Percentiles rank a stretch among this genome's conserved stretches.
phyloP scores from a whole-genome alignment of 2,329 filamentous ascomycete species.

The Madurella mycetomatis region DNA sequence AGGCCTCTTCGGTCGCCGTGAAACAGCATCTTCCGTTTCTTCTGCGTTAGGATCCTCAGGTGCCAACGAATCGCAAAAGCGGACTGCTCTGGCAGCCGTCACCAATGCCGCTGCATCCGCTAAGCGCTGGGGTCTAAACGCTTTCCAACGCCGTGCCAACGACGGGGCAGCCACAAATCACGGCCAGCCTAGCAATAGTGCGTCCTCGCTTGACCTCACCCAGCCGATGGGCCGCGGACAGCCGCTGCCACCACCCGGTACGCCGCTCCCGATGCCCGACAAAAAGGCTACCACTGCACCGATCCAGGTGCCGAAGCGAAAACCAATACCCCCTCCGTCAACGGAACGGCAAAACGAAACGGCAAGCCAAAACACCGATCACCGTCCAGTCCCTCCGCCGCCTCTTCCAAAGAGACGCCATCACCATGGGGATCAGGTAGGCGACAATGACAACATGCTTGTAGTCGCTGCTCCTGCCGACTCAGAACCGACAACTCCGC shows the following conservation, averaged over 20 bases:
- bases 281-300: slow-evolving; percentile 55
- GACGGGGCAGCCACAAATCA: slow-evolving; percentile 32
- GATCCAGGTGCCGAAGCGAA: slow-evolving; percentile 59
- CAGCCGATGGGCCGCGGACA: slow-evolving; percentile 80
- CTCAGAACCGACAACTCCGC: slow-evolving; percentile 54
- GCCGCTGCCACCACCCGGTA: slow-evolving; percentile 75
- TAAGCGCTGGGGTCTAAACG: slow-evolving; percentile 56
- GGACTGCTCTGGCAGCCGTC: slow-evolving; percentile 50
- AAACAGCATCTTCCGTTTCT: slow-evolving; percentile 15
- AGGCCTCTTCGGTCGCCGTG: slow-evolving; percentile 24
- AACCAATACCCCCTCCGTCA: slow-evolving; percentile 48
- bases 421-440: slow-evolving; percentile 30
- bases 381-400: slow-evolving; percentile 34
- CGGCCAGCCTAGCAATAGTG: slow-evolving; percentile 14
- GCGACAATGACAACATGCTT: slow-evolving; percentile 49
- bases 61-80: slow-evolving; percentile 33
- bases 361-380: slow-evolving; percentile 18
- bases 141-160: slow-evolving; percentile 46
- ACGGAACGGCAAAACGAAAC: slow-evolving; percentile 13
- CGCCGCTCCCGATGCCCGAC: slow-evolving; percentile 67
- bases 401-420: slow-evolving; percentile 46
- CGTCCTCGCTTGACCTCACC: slow-evolving; percentile 40
- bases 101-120: slow-evolving; percentile 53
- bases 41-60: slow-evolving; percentile 13
- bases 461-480: slow-evolving; percentile 63